Evolutionary conservation across 1,284 basidiomycete genomes (phyloP).

Genomic region (Wolfiporia cocos): DNA sequence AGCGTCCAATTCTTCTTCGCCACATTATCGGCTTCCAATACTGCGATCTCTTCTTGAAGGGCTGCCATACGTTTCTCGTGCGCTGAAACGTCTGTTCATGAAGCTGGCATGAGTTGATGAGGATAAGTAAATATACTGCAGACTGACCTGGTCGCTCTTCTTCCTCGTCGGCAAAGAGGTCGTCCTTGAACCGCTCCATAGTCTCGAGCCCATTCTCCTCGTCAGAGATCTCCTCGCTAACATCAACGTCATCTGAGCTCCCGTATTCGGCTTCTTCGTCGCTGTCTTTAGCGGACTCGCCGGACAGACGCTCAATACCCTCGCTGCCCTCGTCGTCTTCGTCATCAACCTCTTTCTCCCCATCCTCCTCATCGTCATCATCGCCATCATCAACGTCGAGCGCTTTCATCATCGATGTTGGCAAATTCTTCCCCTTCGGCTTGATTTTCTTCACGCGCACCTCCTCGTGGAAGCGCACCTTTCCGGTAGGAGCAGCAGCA

Average conservation of each 20-base stretch:
- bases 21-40: constrained; percentile 68
- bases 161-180: constrained; percentile 61
- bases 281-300: no score
- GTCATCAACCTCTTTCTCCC: constrained; percentile 24
- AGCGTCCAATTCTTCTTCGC: constrained; percentile 83
- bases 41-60: constrained; percentile 61
- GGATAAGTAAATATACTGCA: background rate
- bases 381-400: constrained; percentile 35
- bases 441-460: constrained; percentile 78
- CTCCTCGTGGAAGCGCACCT: constrained; percentile 76
- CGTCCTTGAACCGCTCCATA: constrained; percentile 58
- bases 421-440: constrained; percentile 54
- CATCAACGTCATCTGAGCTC: constrained; percentile 22
- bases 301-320: background rate
- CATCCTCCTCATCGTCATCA: constrained; percentile 27
- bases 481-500: constrained; percentile 21
- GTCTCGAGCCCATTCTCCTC: constrained; percentile 29
- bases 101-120: background rate
- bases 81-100: constrained; percentile 35
- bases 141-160: constrained; percentile 37
- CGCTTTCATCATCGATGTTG: constrained; percentile 33
- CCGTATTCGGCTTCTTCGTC: constrained; percentile 21
- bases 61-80: constrained; percentile 59
- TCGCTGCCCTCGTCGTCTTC: constrained; percentile 21
- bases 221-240: constrained; percentile 23